Base-by-base conservation (phyloP, 352 stramenopile species). In the Pythium oligandrum region DNA sequence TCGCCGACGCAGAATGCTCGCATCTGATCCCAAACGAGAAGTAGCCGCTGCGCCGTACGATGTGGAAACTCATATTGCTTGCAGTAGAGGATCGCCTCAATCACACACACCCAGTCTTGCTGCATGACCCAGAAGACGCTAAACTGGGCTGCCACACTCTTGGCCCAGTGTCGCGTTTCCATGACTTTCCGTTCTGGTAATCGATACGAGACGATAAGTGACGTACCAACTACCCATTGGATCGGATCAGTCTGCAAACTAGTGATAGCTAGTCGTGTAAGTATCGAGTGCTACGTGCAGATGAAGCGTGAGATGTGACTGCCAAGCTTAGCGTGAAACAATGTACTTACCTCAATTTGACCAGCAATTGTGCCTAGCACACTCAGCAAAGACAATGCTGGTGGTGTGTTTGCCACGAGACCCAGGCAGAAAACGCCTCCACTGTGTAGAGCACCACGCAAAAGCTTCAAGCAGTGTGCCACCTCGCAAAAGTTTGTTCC, bases 401-500 rank as follows among this genome's bases (percentile, higher is more conserved):
- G 31, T 3, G 42, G 10, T 38, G 40, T 17, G 12, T 58, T 48
- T 43, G 40, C 32, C 59, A 6, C 5, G 49, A 48, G 32, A 70
- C 38, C n/a, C n/a, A 40, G 7, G 26, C 47, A 60, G 2, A 76
- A 53, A 2, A 63, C 50, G 0, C 68, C 63, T 6, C 54, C 55
- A 6, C 40, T 50, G 5, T 56, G 50, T 32, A 76, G 47, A 1
- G 64, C 55, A 6, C 78, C 78, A 33, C 72, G 57, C 5, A 88
- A 30, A 4, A 86, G 57, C 26, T 68, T 74, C 4, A 64, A 36
- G 12, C 44, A 57, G 38, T 67, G 60, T 4, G 63, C 55, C 2
- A 72, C 55, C 11, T 78, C 64, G 4, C 71, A 70, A 31, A 46
- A 57, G 32, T 12, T 56, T 39, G 11, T 49, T 55, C 40, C 52